Evolutionary conservation across 1,284 basidiomycete genomes (phyloP).

Genomic region (Somion occarium): DNA sequence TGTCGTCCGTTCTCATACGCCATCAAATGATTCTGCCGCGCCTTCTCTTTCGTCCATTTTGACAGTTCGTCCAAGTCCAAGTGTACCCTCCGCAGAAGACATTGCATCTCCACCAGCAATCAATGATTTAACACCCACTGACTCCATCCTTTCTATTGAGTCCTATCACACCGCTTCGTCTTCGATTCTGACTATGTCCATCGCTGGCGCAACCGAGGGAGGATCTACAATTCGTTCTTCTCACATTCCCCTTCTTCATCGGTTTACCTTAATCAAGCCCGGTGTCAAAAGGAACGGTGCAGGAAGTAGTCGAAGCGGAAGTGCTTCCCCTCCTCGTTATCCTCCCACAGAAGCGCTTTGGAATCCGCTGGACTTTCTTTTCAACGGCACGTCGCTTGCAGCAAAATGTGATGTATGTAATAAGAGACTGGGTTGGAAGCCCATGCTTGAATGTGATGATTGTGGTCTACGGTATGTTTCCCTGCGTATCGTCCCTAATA

Average conservation of each 20-base stretch:
- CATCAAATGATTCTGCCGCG: conserved; percentile 38
- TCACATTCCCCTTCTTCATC: conserved; percentile 58
- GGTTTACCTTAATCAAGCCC: conserved; percentile 82
- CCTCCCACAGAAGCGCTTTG: conserved; percentile 40
- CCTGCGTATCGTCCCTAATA: neutral
- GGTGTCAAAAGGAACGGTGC: conserved; percentile 44
- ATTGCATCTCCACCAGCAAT: conserved; percentile 17
- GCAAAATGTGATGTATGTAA: conserved; percentile 79
- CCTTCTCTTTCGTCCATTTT: conserved; percentile 69
- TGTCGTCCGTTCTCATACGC: conserved; percentile 49
- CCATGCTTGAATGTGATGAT: conserved; percentile 85
- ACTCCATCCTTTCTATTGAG: conserved; percentile 58
- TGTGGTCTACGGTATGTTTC: conserved; percentile 63
- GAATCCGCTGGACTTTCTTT: conserved; percentile 77
- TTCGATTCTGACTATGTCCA: conserved; percentile 42
- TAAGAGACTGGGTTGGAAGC: conserved; percentile 82
- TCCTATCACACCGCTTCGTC: conserved; percentile 65
- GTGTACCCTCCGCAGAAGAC: conserved; percentile 29
- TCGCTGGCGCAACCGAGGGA: conserved; percentile 65
- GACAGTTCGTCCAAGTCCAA: conserved; percentile 58
- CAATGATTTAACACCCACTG: conserved; percentile 23
- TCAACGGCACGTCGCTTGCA: conserved; percentile 60
- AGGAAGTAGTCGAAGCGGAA: conserved; percentile 17
- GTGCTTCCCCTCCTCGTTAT: conserved; percentile 26
- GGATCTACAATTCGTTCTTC: conserved; percentile 57